Base-by-base conservation (phyloP, 2,329 filamentous ascomycete species). In the Colletotrichum sp. region DNA sequence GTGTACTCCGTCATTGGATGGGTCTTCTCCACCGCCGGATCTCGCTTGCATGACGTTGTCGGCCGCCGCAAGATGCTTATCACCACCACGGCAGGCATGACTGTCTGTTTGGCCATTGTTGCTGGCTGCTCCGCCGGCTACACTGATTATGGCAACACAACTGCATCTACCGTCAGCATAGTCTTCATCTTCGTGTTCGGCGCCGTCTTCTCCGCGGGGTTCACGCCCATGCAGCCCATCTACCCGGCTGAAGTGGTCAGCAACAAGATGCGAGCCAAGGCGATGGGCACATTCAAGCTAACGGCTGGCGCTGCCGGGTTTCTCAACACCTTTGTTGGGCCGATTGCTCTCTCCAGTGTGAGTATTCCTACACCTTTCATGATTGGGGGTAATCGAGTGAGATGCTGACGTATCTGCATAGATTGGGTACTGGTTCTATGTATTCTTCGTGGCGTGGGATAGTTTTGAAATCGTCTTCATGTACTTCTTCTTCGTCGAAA, bases 61-160 rank as follows among this genome's bases (percentile, higher is more conserved):
- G 86, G 86, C 8, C 86, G 85, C 39, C 83, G 85, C 0, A 84
- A 84, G 43, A 81, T 87, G 78, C 80, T 87, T 32, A 80, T 87
- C 7, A 77, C 81, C 5, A 84, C 85, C 2, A 84, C 84, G 1
- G 74, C 80, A 8, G 83, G 83, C 15, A 86, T 86, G 80, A 78
- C 81, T 3, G 75, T 86, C 5, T 84, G 82, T 48, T 80, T 86
- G 15, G 80, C 84, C 16, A 75, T 86, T 6, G 84, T 85, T 28
- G 84, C 85, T 4, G 82, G 82, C 2, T 82, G 83, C 2, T 83
- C 85, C 3, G 83, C 82, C 1, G 83, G 82, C 2, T 82, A 82
- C 18, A 79, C 83, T n/a, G 80, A 80, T 6, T 84, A 84, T 18
- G 72, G 82, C 16, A 85, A 70, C 43, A 83, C 43, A 71, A 80